A percentile compares a stretch with the other conserved stretches of the same genome.
Conservation (phyloP, 305 asterid species). For the Fraxinus xanthoxyloides region DNA sequence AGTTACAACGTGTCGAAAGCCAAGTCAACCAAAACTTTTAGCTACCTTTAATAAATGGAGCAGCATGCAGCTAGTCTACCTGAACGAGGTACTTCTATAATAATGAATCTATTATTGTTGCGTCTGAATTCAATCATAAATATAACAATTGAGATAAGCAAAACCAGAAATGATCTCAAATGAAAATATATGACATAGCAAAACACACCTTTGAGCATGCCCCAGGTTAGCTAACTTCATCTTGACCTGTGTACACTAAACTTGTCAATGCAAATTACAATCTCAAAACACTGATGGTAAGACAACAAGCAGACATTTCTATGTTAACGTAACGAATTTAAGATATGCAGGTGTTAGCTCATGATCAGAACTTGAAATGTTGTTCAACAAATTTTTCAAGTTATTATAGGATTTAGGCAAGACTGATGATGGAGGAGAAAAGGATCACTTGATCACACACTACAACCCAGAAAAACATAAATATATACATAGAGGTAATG, state of each 20-base stretch:
- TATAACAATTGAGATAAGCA: not conserved
- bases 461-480: not conserved
- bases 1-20: not conserved
- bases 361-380: not conserved
- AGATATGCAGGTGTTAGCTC: not conserved
- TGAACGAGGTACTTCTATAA: not conserved
- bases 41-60: not conserved
- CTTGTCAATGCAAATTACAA: constrained; percentile 23
- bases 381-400: not conserved
- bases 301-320: constrained; percentile 6
- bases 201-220: constrained; percentile 78
- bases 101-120: not conserved
- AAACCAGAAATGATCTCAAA: not conserved
- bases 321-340: not conserved
- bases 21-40: not conserved
- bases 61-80: not conserved
- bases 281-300: constrained; percentile 9
- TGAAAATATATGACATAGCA: not conserved
- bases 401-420: not conserved
- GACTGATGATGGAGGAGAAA: not conserved
- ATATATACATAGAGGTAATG: not conserved
- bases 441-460: not conserved
- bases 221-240: constrained; percentile 75
- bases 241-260: constrained; percentile 59
- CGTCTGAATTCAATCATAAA: not conserved